Base-by-base conservation (phyloP, 768 basidiomycete genomes). In the Gymnopilus junonius region DNA sequence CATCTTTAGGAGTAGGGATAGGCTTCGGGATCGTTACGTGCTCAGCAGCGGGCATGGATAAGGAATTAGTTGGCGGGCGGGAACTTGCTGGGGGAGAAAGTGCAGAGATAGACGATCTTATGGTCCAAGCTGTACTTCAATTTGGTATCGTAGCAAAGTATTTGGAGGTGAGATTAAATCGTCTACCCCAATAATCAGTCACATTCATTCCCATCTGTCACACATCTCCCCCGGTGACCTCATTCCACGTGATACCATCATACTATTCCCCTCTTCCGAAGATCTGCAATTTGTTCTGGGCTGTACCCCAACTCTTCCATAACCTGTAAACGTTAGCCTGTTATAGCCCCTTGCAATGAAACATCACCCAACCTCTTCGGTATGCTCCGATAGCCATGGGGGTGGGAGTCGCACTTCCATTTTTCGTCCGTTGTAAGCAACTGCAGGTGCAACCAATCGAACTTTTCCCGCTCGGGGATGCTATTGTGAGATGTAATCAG, bases 301-400 rank as follows among this genome's bases (percentile, higher is more conserved):
- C 65, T 72, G 67, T 80, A 79, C 15, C 77, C 79, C 34, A 81
- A 68, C 64, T 79, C 77, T 48, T 68, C 59, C 73, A 83, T 67
- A 43, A 83, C 79, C 81, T 88, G 56, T 40, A 58, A 57, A 62
- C 50, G 58, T 60, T 55, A 32, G 20, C 50, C 48, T 43, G 31
- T 50, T 35, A 34, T 40, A 61, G 42, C 53, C 11, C 45, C 15
- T 20, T 12, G 17, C 45, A 54, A 51, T 23, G 34, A 45, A 27
- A 46, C 39, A 53, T 34, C 31, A 39, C 67, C 73, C 55, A 58
- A 89, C 90, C 85, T 94, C 91, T 3, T 77, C 79, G 14, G 93
- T 95, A 74, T 95, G 94, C 68, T 95, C 86, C 56, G 92, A 93
- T 23, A 93, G 80, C 83, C 88, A 94, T n/a, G 94, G 94, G 11